Percentiles rank a stretch among this genome's conserved stretches.
These are phyloP conservation scores for Schizophyllum commune DNA, from an alignment of 1,284 basidiomycete species.

Conservation along the genomic window DNA sequence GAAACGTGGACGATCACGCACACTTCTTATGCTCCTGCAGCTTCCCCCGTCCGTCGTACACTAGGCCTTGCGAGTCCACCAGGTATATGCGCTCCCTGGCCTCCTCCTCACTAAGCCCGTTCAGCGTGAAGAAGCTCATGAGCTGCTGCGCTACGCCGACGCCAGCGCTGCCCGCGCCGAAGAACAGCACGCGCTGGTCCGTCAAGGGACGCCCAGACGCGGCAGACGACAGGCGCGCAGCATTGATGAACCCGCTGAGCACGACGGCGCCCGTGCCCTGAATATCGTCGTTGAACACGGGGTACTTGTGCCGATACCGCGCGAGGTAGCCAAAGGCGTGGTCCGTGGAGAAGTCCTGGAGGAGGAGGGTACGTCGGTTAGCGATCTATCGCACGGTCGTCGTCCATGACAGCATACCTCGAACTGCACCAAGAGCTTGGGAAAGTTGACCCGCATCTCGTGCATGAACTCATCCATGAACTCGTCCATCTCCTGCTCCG, in stretches of 20 bases:
- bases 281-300: conserved; percentile 89
- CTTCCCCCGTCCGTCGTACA: conserved; percentile 63
- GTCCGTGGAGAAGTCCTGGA: conserved; percentile 78
- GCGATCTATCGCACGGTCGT: conserved; percentile 5
- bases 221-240: conserved; percentile 69
- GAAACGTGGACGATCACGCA: conserved; percentile 23
- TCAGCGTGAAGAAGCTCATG: conserved; percentile 81
- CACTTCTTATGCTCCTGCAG: conserved; percentile 83
- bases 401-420: conserved; percentile 42
- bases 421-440: conserved; percentile 86
- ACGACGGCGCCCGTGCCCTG: conserved; percentile 90
- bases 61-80: conserved; percentile 82
- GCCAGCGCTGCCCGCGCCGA: conserved; percentile 84
- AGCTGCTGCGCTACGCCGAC: conserved; percentile 88
- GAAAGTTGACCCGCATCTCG: conserved; percentile 69
- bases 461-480: conserved; percentile 95
- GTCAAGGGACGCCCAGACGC: conserved; percentile 64
- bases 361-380: conserved; percentile 5
- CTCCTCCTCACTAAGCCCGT: conserved; percentile 70
- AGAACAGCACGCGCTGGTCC: conserved; percentile 86
- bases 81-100: conserved; percentile 78
- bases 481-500: conserved; percentile 58
- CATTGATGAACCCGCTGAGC: conserved; percentile 85
- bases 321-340: conserved; percentile 81
- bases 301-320: conserved; percentile 66